Evolutionary conservation across 805 yeast genomes (phyloP), one percentile per base, ranked within the genome.

Genomic region (Wickerhamiella vanderwaltii): DNA sequence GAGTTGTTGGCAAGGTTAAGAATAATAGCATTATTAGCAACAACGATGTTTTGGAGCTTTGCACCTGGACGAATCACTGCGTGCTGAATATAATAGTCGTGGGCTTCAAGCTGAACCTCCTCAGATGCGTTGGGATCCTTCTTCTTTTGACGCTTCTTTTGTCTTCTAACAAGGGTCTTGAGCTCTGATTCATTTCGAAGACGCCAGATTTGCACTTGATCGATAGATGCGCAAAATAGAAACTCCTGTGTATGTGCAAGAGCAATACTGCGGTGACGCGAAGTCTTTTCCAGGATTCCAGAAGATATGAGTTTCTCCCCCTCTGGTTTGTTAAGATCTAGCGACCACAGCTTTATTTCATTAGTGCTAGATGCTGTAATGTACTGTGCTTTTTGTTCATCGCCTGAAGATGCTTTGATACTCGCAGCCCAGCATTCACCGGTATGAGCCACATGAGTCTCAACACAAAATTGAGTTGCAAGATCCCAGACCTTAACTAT

Each of bases 401-500:
- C n/a, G n/a, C n/a, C n/a, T n/a, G n/a, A n/a, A n/a, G n/a, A n/a
- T 33, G 31, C 45, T 4, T 35, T 81, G 53, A 86, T 59, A n/a
- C 4, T 17, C 5, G 46, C 44, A 2, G 82, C 66, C 97, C 97
- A 91, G 63, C 95, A 84, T 60, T 91, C 97, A 45, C 88, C 87
- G 17, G 81, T 69, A 57, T 85, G 95, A 0, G 96, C 95, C 47
- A 86, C 76, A 57, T 87, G 96, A 1, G 97, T 87, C 58, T 91
- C 99, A 4, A 86, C 66, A 61, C 96, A 84, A 58, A 85, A 94
- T 57, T 82, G 85, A 3, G 91, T 65, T 53, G 77, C 79, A 51
- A 91, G 62, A 55, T 91, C 97, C 99, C 99, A 91, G 26, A 91
- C 61, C 58, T 91, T 91, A 50, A 91, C 69, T 37, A 86, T 65